phyloP scores from a whole-genome alignment of 2,329 filamentous ascomycete species.

The Geosmithia putterillii region DNA sequence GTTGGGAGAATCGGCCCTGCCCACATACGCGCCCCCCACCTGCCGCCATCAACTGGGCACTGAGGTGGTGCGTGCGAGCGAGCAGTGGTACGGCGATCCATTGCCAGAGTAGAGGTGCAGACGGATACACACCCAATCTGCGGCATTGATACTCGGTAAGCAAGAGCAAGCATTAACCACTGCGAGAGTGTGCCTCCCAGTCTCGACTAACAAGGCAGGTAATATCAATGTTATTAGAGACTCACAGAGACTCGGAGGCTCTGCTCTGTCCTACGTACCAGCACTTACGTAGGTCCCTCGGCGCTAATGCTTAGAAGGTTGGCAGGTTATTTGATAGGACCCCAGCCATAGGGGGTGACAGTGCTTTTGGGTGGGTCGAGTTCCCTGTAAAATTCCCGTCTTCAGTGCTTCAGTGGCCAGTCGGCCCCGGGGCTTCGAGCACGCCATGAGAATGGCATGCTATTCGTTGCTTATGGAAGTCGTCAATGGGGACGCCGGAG shows the following conservation, averaged over 20 bases:
- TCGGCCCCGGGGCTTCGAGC: background rate
- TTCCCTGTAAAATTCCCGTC: background rate
- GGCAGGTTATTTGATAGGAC: background rate
- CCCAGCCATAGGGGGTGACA: background rate
- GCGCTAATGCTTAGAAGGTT: background rate
- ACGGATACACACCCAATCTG: no score
- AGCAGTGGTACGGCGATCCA: no score
- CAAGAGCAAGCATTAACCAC: no score
- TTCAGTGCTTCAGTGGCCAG: no score
- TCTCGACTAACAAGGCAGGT: no score
- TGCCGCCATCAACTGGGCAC: background rate
- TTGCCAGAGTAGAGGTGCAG: no score
- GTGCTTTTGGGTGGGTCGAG: background rate
- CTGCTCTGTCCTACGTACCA: background rate
- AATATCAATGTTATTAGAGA: no score
- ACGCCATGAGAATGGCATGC: background rate
- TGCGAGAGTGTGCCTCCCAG: no score
- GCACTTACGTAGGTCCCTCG: no score
- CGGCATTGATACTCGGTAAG: no score
- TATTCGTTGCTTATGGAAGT: background rate
- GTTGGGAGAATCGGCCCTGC: background rate
- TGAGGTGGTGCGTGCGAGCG: background rate
- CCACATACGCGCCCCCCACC: background rate
- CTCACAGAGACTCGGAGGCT: background rate
- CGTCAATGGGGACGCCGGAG: background rate